phyloP scores from a whole-genome alignment of 345 rosid genomes.

The Carallia brachiata region DNA sequence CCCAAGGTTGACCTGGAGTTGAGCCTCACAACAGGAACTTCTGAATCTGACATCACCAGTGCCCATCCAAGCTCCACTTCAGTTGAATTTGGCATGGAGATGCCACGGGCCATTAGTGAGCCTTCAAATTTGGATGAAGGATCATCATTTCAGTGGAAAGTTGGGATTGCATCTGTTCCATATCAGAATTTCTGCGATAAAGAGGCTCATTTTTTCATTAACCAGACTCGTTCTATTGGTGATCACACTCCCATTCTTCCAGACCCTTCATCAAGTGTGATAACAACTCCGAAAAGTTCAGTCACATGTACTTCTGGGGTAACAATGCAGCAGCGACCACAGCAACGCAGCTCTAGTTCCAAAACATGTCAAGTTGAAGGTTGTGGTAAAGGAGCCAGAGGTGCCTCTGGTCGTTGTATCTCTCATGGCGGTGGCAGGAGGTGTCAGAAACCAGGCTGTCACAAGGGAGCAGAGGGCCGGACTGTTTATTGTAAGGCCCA shows the following conservation, averaged over 20 bases:
- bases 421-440: constrained; percentile 98
- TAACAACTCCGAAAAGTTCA: constrained; percentile 63
- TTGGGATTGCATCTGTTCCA: constrained; percentile 39
- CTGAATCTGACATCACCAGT: constrained; percentile 68
- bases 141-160: constrained; percentile 43
- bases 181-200: constrained; percentile 34
- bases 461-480: constrained; percentile 97
- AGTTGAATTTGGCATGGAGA: constrained; percentile 40
- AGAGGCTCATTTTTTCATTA: constrained; percentile 43
- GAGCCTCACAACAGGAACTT: constrained; percentile 66
- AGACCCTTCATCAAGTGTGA: constrained; percentile 62
- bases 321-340: constrained; percentile 55
- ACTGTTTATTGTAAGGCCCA: constrained; percentile 98
- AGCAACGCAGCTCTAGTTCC: constrained; percentile 51
- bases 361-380: constrained; percentile 90
- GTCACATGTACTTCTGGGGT: constrained; percentile 82
- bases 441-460: constrained; percentile 86
- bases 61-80: constrained; percentile 36
- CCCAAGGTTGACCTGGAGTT: constrained; percentile 71
- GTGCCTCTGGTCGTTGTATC: constrained; percentile 94
- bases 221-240: constrained; percentile 36
- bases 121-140: constrained; percentile 46
- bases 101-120: constrained; percentile 30
- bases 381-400: constrained; percentile 98
- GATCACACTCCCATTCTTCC: constrained; percentile 37